A percentile compares a stretch with the other conserved stretches of the same genome.
These are phyloP conservation scores for Boletellus ananiceps DNA, from an alignment of 768 basidiomycete species.

Conservation along the genomic window DNA sequence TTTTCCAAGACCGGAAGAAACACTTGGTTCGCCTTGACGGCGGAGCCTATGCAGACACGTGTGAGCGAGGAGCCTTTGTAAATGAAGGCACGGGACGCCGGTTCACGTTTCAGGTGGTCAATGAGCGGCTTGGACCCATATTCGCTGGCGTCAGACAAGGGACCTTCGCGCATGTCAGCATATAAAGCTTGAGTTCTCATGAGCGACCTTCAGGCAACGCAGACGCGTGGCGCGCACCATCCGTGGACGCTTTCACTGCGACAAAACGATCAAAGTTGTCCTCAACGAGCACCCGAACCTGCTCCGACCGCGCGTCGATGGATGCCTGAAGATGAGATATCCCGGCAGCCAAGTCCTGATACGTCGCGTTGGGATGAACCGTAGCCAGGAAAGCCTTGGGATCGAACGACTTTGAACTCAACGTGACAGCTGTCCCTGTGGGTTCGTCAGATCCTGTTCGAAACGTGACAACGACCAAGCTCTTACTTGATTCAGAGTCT, in stretches of 20 bases:
- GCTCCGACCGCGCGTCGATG: conserved; percentile 88
- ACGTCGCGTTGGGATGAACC: conserved; percentile 92
- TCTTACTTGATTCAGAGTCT: conserved; percentile 70
- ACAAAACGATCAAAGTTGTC: conserved; percentile 98
- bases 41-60: conserved; percentile 56
- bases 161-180: conserved; percentile 88
- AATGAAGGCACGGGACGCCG: not conserved
- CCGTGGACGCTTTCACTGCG: conserved; percentile 94
- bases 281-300: conserved; percentile 91
- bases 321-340: conserved; percentile 68
- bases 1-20: conserved; percentile 96
- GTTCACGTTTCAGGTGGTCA: conserved; percentile 80
- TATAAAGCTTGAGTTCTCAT: conserved; percentile 58
- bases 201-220: not conserved
- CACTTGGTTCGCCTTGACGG: conserved; percentile 89
- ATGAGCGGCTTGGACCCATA: conserved; percentile 79
- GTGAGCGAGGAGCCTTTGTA: not conserved
- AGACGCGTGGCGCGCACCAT: conserved; percentile 50
- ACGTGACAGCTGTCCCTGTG: conserved; percentile 73
- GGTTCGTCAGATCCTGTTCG: conserved; percentile 6
- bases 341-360: conserved; percentile 82
- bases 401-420: conserved; percentile 93
- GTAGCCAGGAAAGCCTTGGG: conserved; percentile 89
- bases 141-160: conserved; percentile 71
- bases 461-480: conserved; percentile 10